Percentiles rank a stretch among this genome's conserved stretches.
phyloP scores from a whole-genome alignment of 1,284 basidiomycete species.

The Inonotus obliquus region DNA sequence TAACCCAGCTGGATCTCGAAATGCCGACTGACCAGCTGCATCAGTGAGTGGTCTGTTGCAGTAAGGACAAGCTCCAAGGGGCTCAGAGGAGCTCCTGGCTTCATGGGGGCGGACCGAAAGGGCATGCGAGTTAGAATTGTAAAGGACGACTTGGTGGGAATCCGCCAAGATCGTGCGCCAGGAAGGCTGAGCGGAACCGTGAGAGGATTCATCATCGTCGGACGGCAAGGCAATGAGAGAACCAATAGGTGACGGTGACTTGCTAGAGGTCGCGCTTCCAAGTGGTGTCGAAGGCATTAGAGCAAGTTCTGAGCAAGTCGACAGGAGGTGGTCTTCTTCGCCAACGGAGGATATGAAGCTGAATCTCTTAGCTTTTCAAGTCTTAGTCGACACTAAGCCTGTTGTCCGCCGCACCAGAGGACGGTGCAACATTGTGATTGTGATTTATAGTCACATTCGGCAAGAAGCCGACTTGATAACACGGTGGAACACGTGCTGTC shows the following conservation, averaged over 20 bases:
- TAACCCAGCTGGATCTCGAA: slow-evolving; percentile 26
- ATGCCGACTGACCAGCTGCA: slow-evolving; percentile 21
- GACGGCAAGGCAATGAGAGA: slow-evolving; percentile 1
- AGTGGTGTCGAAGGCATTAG: background rate
- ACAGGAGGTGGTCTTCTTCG: background rate
- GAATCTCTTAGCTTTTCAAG: background rate
- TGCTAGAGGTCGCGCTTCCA: background rate
- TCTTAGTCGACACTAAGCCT: background rate
- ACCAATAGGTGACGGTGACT: background rate
- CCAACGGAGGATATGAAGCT: background rate
- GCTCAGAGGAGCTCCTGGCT: slow-evolving; percentile 25
- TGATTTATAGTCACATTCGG: background rate
- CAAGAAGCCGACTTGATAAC: too few relatives aligned
- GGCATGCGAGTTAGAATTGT: slow-evolving; percentile 83
- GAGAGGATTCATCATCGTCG: background rate
- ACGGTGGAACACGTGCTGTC: too few relatives aligned
- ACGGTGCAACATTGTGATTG: background rate
- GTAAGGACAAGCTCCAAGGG: slow-evolving; percentile 54
- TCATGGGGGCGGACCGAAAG: slow-evolving; percentile 56
- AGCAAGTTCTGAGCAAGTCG: background rate
- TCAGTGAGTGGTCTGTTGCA: slow-evolving; percentile 54
- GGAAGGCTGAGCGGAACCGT: background rate
- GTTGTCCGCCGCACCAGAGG: background rate
- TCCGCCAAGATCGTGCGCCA: slow-evolving; percentile 75
- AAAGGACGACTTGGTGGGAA: slow-evolving; percentile 83